These are phyloP conservation scores for Sordariomycetes sp. DNA, from an alignment of 2,329 filamentous ascomycete species.

Conservation along the genomic window DNA sequence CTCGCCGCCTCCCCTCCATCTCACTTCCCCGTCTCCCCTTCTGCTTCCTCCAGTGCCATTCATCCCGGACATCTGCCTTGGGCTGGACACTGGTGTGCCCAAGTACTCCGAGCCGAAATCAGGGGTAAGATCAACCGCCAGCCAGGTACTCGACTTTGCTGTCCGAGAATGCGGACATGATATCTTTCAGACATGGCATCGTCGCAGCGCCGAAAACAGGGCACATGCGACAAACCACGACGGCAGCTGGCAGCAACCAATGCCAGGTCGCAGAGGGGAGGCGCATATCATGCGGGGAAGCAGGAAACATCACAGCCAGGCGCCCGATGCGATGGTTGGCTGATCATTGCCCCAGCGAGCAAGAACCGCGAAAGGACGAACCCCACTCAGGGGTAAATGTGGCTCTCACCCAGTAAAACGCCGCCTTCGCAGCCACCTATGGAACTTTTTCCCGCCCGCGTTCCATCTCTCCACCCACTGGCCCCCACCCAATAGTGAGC, in stretches of 20 bases:
- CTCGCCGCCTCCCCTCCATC: neutral
- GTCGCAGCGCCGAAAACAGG: neutral
- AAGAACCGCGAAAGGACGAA: neutral
- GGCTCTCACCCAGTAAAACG: neutral
- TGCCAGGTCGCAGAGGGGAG: neutral
- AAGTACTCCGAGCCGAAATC: neutral
- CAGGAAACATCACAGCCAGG: neutral
- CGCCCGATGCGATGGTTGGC: conserved; percentile 1
- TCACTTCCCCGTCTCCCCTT: neutral
- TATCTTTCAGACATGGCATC: neutral
- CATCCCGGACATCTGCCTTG: neutral
- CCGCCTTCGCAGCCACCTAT: neutral
- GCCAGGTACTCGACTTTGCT: neutral
- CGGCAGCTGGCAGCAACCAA: neutral
- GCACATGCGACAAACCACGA: neutral
- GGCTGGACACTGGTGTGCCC: neutral
- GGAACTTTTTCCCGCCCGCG: neutral
- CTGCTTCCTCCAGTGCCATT: neutral
- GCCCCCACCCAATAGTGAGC: neutral
- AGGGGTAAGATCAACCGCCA: neutral
- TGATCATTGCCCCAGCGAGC: neutral
- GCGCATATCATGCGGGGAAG: conserved; percentile 1
- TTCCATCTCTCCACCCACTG: neutral
- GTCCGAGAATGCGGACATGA: neutral
- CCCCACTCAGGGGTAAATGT: conserved; percentile 1